Base-by-base conservation (phyloP, 148 eudicot genomes). In the Selenicereus undatus region DNA sequence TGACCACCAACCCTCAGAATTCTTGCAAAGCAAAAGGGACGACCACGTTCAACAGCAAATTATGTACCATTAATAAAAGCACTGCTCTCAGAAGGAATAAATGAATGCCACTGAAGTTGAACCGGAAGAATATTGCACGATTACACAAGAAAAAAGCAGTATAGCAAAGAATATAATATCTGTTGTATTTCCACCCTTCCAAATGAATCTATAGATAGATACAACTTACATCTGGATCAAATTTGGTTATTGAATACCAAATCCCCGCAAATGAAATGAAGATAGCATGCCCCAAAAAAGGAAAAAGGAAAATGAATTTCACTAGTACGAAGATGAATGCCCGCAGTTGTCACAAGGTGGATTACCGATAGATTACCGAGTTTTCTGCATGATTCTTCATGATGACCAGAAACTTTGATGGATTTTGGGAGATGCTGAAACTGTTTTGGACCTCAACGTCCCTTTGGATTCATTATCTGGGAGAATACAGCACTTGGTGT, bases 401-500 rank as follows among this genome's bases (percentile, higher is more conserved):
- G 18, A 43, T 18, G 30, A 62, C 35, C 3, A 21, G 76, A 42
- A 78, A 56, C 16, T 11, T 66, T 27, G 73, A 21, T 82, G 14
- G 69, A 32, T 73, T 35, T 62, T 56, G 65, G 30, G 29, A 66
- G 36, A 21, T 30, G n/a, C 13, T 43, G 5, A 26, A 81, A 42
- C 69, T 58, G 11, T 66, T 50, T 2, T 24, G 2, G 62, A 60
- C 42, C 77, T 91, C 84, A 95, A 80, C 99, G 96, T 64, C 99
- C 99, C 81, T 90, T 89, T 0, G 99, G 99, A 83, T 96, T 92
- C 97, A 96, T 93, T 7, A 96, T 93, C 83, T 96, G 98, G 3
- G 99, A 96, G 87, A 96, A 96, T 14, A 93, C 97, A 42, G 95
- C 97, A 48, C 99, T 96, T 3, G 98, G 94, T 9, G 95, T 92